phyloP scores from a whole-genome alignment of 352 stramenopile genomes.

The Globisporangium alternatum region DNA sequence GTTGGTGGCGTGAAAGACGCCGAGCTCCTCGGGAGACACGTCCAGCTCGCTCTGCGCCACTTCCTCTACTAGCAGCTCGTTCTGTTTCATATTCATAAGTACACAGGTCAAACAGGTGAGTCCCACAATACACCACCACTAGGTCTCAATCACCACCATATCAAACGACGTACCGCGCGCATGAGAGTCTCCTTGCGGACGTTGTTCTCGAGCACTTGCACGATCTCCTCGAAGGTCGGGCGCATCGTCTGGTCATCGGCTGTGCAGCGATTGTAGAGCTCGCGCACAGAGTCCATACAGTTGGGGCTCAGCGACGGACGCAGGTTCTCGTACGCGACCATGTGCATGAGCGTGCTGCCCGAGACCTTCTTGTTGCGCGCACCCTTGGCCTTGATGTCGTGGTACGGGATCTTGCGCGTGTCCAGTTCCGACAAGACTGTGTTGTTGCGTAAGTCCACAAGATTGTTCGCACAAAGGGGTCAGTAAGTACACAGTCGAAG shows the following conservation, averaged over 20 bases:
- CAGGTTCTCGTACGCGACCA: slow-evolving; percentile 88
- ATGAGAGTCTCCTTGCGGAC: slow-evolving; percentile 85
- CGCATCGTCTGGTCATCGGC: slow-evolving; percentile 68
- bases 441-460: not conserved
- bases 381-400: slow-evolving; percentile 83
- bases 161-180: slow-evolving; percentile 49
- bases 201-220: slow-evolving; percentile 82
- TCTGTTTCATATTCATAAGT: slow-evolving; percentile 17
- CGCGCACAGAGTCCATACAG: slow-evolving; percentile 80
- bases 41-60: slow-evolving; percentile 42
- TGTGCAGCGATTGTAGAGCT: slow-evolving; percentile 80
- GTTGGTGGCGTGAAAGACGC: slow-evolving; percentile 77
- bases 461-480: slow-evolving; percentile 2
- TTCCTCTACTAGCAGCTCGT: slow-evolving; percentile 20
- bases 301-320: slow-evolving; percentile 79
- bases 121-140: not conserved
- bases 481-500: slow-evolving; percentile 4
- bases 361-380: slow-evolving; percentile 84
- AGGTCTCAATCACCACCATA: slow-evolving; percentile 17
- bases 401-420: slow-evolving; percentile 85
- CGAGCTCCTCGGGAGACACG: slow-evolving; percentile 77
- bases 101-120: slow-evolving; percentile 7
- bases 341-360: slow-evolving; percentile 86
- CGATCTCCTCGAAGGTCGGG: slow-evolving; percentile 85
- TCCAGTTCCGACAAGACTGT: slow-evolving; percentile 84